A percentile compares a stretch with the other conserved stretches of the same genome.
phyloP scores from a whole-genome alignment of 176 grass and related monocot genomes.

The Oryza punctata region DNA sequence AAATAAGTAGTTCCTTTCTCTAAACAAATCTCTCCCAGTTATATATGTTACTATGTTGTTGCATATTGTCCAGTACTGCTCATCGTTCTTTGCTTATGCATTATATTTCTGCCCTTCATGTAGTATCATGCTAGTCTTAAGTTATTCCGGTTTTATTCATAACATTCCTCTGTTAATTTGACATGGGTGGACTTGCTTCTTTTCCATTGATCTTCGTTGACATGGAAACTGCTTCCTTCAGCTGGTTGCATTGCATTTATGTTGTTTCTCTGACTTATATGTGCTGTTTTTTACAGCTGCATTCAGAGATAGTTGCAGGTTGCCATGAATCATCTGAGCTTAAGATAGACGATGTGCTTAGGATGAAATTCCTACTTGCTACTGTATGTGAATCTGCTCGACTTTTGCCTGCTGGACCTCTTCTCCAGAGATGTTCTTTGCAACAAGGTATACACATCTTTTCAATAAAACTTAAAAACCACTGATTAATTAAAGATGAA shows the following conservation, averaged over 20 bases:
- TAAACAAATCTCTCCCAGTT: not conserved
- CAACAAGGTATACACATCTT: constrained; percentile 56
- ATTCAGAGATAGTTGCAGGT: constrained; percentile 57
- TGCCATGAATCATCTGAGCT: constrained; percentile 43
- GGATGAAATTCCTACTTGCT: constrained; percentile 77
- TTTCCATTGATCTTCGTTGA: not conserved
- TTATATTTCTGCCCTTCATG: not conserved
- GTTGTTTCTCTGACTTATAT: not conserved
- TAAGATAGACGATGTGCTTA: constrained; percentile 54
- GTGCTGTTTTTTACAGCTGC: constrained; percentile 59
- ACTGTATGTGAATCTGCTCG: constrained; percentile 92
- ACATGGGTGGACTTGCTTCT: not conserved
- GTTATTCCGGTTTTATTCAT: not conserved
- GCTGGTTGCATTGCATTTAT: not conserved
- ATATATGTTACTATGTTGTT: constrained; percentile 17
- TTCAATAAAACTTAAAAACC: not conserved
- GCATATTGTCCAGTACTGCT: not conserved
- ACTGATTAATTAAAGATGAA: not conserved
- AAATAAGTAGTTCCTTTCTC: not conserved
- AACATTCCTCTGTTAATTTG: constrained; percentile 1
- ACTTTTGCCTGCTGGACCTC: constrained; percentile 88
- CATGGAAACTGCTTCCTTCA: not conserved
- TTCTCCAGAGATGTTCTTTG: constrained; percentile 91
- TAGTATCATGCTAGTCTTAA: constrained; percentile 4
- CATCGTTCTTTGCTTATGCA: constrained; percentile 18